Base-by-base conservation (phyloP, 352 stramenopile species). In the Pythium sukuiense region DNA sequence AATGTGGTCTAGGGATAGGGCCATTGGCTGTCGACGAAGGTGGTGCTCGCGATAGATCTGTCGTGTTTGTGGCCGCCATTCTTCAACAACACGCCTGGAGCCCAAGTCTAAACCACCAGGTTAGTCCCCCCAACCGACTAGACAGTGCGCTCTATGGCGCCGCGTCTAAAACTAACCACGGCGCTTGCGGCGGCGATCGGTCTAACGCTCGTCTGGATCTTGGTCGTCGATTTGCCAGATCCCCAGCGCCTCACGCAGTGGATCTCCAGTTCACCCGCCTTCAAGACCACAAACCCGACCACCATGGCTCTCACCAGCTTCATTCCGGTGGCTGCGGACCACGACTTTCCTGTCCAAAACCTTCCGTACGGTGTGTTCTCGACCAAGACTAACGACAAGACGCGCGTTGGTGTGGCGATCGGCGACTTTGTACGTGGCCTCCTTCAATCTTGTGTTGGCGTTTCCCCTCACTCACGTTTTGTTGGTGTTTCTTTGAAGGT, bases 351-450 rank as follows among this genome's bases (percentile, higher is more conserved):
- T 27, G 85, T 98, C 57, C 81, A 96, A 64, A 99, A 99, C 79
- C 81, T 99, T 59, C 96, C 96, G 20, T 98, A 98, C 80, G 95
- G 96, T 48, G 79, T 98, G 16, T 98, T 97, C 73, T 97, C 88
- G 29, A 86, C 79, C 65, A 81, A 78, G 58, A 85, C 59, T 60
- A 88, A 75, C 72, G 74, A 79, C 55, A 80, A 85, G 69, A 84
- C 74, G 59, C 85, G 89, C 70, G 72, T 93, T 32, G 89, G 89
- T 69, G 88, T 95, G 32, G 86, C 88, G 66, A 93, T 97, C 54
- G 87, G 87, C 61, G 76, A 90, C 59, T 83, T 81, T 62, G 82
- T 92, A 72, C 50, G 80, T 78, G 11, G n/a, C 29, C 32, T 35
- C 8, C 8, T 5, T 35, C 32, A 9, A 24, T 24, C 20, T 35